These are phyloP conservation scores for Escovopsis sp. DNA, from an alignment of 2,329 filamentous ascomycete genomes.

Conservation along the genomic window DNA sequence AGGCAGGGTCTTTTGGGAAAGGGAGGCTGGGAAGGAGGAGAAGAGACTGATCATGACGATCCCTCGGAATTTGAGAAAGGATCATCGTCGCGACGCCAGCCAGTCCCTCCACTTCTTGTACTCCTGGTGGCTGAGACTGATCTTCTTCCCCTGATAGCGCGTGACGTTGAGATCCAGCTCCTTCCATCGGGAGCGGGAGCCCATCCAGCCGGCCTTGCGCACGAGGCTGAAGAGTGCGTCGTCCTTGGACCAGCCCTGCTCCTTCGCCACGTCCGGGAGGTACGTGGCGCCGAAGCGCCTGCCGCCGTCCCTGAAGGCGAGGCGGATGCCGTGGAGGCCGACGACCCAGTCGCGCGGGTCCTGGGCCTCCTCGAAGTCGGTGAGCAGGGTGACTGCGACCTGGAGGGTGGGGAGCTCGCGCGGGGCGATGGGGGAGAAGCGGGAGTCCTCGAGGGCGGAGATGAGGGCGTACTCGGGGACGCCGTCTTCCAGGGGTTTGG, in stretches of 20 bases:
- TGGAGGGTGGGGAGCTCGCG: slow-evolving; percentile 42
- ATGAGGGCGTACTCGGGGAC: slow-evolving; percentile 70
- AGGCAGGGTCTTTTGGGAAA: no score
- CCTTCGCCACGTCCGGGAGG: slow-evolving; percentile 74
- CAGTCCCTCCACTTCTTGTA: slow-evolving; percentile 71
- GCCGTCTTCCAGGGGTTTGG: slow-evolving; percentile 56
- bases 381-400: slow-evolving; percentile 66
- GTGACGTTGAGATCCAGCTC: slow-evolving; percentile 66
- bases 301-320: slow-evolving; percentile 63
- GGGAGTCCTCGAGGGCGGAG: slow-evolving; percentile 50
- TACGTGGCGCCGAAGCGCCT: slow-evolving; percentile 75
- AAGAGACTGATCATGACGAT: neutral
- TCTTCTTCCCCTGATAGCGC: slow-evolving; percentile 75
- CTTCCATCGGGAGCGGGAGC: slow-evolving; percentile 63
- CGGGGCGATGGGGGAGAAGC: slow-evolving; percentile 40
- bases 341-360: slow-evolving; percentile 73
- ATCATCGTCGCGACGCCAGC: slow-evolving; percentile 20
- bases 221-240: slow-evolving; percentile 81
- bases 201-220: slow-evolving; percentile 87
- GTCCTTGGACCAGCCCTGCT: slow-evolving; percentile 92
- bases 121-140: slow-evolving; percentile 52
- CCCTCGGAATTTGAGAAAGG: neutral
- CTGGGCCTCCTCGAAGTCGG: slow-evolving; percentile 62
- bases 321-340: slow-evolving; percentile 72
- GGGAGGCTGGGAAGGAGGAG: no score